Evolutionary conservation across 2,329 filamentous ascomycete species (phyloP).

Genomic region (Dryadomyces sulphureus): DNA sequence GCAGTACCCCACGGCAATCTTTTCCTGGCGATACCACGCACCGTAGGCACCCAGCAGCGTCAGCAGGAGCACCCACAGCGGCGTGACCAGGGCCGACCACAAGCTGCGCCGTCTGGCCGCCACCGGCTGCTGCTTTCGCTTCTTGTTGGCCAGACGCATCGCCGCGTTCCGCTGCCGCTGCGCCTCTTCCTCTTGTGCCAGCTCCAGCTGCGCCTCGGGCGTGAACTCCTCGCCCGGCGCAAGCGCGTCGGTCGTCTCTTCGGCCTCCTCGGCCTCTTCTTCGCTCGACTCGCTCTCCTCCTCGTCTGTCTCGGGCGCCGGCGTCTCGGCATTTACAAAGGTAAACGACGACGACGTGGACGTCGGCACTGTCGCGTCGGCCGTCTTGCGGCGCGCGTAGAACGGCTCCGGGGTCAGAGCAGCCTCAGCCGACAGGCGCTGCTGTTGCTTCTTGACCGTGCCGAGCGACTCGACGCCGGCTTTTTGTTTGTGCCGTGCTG

Average conservation of each 20-base stretch:
- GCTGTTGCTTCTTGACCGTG: neutral
- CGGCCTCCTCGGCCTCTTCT: constrained; percentile 2
- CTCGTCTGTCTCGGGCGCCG: neutral
- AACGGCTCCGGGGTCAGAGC: neutral
- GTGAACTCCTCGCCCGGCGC: constrained; percentile 86
- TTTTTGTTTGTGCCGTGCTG: constrained; percentile 3
- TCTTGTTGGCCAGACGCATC: constrained; percentile 14
- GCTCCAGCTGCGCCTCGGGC: constrained; percentile 71
- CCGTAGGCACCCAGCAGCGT: constrained; percentile 59
- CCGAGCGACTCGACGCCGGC: neutral
- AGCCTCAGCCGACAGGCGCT: neutral
- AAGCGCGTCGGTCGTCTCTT: constrained; percentile 17
- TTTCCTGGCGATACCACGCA: constrained; percentile 84
- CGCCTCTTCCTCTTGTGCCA: constrained; percentile 54
- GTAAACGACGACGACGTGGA: neutral
- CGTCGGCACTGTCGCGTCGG: constrained; percentile 16
- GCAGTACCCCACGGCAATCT: constrained; percentile 91
- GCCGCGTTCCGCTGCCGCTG: constrained; percentile 28
- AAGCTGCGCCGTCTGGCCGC: constrained; percentile 23
- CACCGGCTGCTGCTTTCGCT: neutral
- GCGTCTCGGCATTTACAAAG: neutral
- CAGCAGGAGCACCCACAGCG: constrained; percentile 56
- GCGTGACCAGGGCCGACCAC: constrained; percentile 35
- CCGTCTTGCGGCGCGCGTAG: constrained; percentile 24
- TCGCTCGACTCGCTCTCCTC: neutral